phyloP scores from a whole-genome alignment of 148 eudicot species.

The Rhododendron ovatum region DNA sequence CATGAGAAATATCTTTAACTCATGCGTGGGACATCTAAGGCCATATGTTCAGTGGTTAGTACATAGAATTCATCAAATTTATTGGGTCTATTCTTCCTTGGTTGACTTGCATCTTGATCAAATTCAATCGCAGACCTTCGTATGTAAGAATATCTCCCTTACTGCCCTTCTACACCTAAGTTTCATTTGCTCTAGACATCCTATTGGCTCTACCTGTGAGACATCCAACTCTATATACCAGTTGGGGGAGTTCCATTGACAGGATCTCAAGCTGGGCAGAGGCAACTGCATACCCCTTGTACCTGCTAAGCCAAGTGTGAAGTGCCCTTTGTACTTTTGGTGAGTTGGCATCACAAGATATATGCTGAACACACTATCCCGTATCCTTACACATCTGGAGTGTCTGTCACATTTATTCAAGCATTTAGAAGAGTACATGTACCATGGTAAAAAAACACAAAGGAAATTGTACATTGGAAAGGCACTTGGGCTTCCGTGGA shows the following conservation, averaged over 20 bases:
- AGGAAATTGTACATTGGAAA: neutral
- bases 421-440: neutral
- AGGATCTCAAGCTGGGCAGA: neutral
- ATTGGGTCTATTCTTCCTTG: neutral
- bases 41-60: neutral
- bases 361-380: neutral
- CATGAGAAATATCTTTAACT: neutral
- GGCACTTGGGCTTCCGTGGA: neutral
- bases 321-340: neutral
- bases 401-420: neutral
- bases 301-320: neutral
- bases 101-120: neutral
- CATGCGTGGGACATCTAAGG: neutral
- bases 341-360: neutral
- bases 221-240: neutral
- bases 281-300: neutral
- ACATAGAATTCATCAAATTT: neutral
- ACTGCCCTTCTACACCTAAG: neutral
- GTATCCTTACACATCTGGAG: neutral
- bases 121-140: neutral
- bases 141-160: neutral
- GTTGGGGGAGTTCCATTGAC: neutral
- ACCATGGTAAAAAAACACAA: neutral
- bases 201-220: neutral
- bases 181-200: neutral